Percentiles rank a stretch among this genome's conserved stretches.
phyloP scores from a whole-genome alignment of 106 monocot species.

The Amphibolis antarctica region DNA sequence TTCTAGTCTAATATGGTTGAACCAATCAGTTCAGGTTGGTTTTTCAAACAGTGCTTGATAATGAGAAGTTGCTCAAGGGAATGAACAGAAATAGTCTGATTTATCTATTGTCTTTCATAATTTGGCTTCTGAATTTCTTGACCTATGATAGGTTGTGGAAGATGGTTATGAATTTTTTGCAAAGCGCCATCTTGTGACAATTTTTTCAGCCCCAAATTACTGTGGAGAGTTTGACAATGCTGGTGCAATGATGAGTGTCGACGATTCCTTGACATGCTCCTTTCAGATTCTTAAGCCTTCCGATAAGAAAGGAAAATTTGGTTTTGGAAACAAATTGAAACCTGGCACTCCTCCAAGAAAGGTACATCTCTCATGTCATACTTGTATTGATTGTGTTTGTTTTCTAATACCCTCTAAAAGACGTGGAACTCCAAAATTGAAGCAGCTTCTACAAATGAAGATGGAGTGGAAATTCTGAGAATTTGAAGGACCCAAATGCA shows the following conservation, averaged over 20 bases:
- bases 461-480: too few relatives aligned
- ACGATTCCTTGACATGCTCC: slow-evolving; percentile 26
- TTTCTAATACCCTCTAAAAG: background rate
- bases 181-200: slow-evolving; percentile 19
- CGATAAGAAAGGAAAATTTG: slow-evolving; percentile 17
- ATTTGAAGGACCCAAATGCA: too few relatives aligned
- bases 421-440: background rate
- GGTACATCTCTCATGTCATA: slow-evolving; percentile 1
- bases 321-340: slow-evolving; percentile 7
- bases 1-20: too few relatives aligned
- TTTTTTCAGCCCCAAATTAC: slow-evolving; percentile 31
- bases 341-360: slow-evolving; percentile 23
- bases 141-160: slow-evolving; percentile 23
- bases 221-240: slow-evolving; percentile 31
- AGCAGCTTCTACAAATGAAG: too few relatives aligned
- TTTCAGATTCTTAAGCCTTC: slow-evolving; percentile 29
- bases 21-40: too few relatives aligned
- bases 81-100: too few relatives aligned
- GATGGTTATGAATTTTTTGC: slow-evolving; percentile 28
- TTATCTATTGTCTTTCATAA: background rate
- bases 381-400: background rate
- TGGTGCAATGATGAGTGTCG: slow-evolving; percentile 29
- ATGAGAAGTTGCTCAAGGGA: too few relatives aligned
- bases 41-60: too few relatives aligned
- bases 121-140: background rate